These are phyloP conservation scores for Phytophthora cryptogea DNA, from an alignment of 352 stramenopile species.

Conservation along the genomic window DNA sequence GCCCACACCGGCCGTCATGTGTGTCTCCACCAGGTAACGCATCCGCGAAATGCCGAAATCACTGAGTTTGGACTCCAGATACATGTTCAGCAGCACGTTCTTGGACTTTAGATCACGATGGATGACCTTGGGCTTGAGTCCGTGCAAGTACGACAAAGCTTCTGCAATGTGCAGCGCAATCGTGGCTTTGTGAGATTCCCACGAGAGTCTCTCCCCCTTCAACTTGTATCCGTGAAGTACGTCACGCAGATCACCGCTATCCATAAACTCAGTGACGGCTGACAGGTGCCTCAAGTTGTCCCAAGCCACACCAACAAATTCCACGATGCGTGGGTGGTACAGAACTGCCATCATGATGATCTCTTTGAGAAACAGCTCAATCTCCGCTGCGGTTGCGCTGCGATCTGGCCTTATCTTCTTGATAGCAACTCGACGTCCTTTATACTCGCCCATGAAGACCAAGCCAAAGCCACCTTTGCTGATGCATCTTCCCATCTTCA, in stretches of 20 bases:
- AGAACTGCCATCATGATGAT: constrained; percentile 52
- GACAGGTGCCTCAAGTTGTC: constrained; percentile 45
- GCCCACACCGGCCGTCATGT: constrained; percentile 47
- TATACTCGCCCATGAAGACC: constrained; percentile 54
- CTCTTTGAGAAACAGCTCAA: constrained; percentile 50
- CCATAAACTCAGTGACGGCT: constrained; percentile 64
- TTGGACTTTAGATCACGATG: constrained; percentile 56
- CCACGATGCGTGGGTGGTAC: constrained; percentile 47
- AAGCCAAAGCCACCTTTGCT: constrained; percentile 53
- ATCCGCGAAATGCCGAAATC: constrained; percentile 64
- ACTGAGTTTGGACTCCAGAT: constrained; percentile 69
- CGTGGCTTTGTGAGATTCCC: constrained; percentile 46
- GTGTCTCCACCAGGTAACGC: constrained; percentile 39
- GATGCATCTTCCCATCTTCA: constrained; percentile 47
- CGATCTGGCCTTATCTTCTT: constrained; percentile 51
- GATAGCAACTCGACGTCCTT: constrained; percentile 44
- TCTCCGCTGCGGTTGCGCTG: constrained; percentile 25
- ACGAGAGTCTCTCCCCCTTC: constrained; percentile 37
- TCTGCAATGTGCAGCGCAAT: constrained; percentile 61
- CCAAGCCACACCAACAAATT: constrained; percentile 56
- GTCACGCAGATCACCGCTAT: constrained; percentile 54
- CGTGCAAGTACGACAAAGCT: constrained; percentile 56
- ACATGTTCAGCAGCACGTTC: constrained; percentile 54
- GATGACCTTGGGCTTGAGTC: constrained; percentile 52
- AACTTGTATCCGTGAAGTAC: constrained; percentile 47